phyloP scores from a whole-genome alignment of 768 basidiomycete species.

The Lepiota venenata region DNA sequence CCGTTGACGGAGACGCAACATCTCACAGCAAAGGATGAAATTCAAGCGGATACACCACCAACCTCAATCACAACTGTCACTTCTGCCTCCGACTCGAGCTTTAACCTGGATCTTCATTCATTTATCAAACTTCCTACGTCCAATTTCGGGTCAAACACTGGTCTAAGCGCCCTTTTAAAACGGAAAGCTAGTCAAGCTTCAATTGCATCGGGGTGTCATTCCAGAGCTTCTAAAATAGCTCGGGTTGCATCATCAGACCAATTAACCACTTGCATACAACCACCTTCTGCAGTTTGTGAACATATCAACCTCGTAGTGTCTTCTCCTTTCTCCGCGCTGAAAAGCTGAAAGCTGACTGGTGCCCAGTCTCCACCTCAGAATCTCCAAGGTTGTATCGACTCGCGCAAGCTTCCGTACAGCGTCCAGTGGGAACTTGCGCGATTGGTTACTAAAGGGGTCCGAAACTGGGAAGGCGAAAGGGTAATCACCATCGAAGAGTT shows the following conservation, averaged over 20 bases:
- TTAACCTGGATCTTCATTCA: too few relatives aligned
- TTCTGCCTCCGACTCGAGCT: not conserved
- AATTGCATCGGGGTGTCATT: not conserved
- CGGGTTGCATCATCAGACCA: not conserved
- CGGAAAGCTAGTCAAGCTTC: not conserved
- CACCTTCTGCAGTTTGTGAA: not conserved
- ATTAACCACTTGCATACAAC: not conserved
- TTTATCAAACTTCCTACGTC: not conserved
- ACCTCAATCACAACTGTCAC: not conserved
- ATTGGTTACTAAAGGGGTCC: conserved; percentile 26
- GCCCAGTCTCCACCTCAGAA: conserved; percentile 19
- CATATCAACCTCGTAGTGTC: conserved; percentile 1
- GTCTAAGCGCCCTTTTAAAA: not conserved
- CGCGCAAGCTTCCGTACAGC: conserved; percentile 34
- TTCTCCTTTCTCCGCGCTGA: not conserved
- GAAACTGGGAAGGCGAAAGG: conserved; percentile 28
- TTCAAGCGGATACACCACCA: not conserved
- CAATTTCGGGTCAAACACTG: not conserved
- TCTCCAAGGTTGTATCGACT: conserved; percentile 23
- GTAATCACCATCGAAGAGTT: conserved; percentile 24
- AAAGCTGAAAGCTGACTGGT: not conserved
- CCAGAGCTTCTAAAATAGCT: not conserved
- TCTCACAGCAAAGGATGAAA: not conserved
- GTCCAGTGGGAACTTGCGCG: conserved; percentile 55
- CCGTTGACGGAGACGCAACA: not conserved